Percentiles rank a stretch among this genome's conserved stretches.
These are phyloP conservation scores for Vanrija humicola DNA, from an alignment of 1,284 basidiomycete species.

Conservation along the genomic window DNA sequence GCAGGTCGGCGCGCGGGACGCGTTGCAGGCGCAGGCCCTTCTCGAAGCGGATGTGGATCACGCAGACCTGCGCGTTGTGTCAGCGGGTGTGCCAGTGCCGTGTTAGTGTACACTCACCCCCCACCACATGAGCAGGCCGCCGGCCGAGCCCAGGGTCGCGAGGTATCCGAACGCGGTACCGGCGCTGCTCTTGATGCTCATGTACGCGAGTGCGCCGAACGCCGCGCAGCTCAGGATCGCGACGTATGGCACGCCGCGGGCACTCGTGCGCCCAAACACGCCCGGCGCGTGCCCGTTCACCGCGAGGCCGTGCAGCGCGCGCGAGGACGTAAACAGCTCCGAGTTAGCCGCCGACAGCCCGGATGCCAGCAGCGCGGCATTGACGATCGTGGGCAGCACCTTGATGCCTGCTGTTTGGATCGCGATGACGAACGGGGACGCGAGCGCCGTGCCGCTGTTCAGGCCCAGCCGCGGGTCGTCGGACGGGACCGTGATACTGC, in stretches of 20 bases:
- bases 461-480: slow-evolving; percentile 17
- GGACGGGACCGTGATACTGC: slow-evolving; percentile 15
- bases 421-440: slow-evolving; percentile 36
- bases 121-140: slow-evolving; percentile 67
- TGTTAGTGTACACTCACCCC: too few relatives aligned
- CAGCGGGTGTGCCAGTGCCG: too few relatives aligned
- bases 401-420: slow-evolving; percentile 44
- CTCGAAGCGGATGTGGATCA: slow-evolving; percentile 30
- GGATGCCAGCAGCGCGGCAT: slow-evolving; percentile 37
- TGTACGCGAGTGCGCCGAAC: slow-evolving; percentile 58
- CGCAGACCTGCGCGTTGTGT: not conserved
- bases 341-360: slow-evolving; percentile 44
- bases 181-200: slow-evolving; percentile 59
- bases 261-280: slow-evolving; percentile 20
- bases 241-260: slow-evolving; percentile 43
- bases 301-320: slow-evolving; percentile 31
- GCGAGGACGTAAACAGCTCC: slow-evolving; percentile 29
- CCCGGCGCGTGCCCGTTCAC: slow-evolving; percentile 28
- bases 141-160: slow-evolving; percentile 56
- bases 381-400: slow-evolving; percentile 42
- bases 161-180: slow-evolving; percentile 73
- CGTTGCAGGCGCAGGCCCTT: slow-evolving; percentile 23
- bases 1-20: slow-evolving; percentile 17
- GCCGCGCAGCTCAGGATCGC: slow-evolving; percentile 63
- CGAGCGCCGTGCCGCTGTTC: slow-evolving; percentile 14